phyloP scores from a whole-genome alignment of 176 grass and related monocot species.

The Oryza brachyantha region DNA sequence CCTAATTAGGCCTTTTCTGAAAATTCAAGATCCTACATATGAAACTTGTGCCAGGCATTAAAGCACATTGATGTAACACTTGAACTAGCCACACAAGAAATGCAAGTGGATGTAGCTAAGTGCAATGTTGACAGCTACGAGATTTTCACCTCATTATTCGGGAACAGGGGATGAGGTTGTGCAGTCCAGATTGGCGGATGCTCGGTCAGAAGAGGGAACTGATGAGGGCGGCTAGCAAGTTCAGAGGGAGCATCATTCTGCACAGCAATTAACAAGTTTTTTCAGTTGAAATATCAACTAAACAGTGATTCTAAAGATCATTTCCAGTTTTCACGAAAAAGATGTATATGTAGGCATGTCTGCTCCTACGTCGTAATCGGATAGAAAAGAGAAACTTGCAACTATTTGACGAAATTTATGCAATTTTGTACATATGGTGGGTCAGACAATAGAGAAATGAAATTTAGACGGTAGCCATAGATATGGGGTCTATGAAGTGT shows the following conservation, averaged over 20 bases:
- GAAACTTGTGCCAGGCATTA: constrained; percentile 25
- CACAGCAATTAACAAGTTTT: constrained; percentile 20
- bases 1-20: constrained; percentile 15
- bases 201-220: constrained; percentile 31
- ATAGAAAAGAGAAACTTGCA: constrained; percentile 20
- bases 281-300: constrained; percentile 27
- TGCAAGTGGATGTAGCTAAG: constrained; percentile 2
- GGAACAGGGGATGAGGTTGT: constrained; percentile 49
- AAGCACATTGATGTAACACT: constrained; percentile 6
- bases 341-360: not conserved
- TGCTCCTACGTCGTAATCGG: constrained; percentile 15
- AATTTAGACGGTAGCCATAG: constrained; percentile 21
- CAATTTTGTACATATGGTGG: constrained; percentile 16
- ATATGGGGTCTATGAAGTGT: constrained; percentile 18
- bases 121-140: constrained; percentile 3
- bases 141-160: constrained; percentile 58
- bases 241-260: constrained; percentile 56
- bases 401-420: constrained; percentile 19
- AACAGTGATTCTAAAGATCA: not conserved
- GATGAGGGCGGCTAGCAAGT: constrained; percentile 18
- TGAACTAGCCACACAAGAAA: constrained; percentile 13
- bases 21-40: constrained; percentile 30
- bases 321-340: constrained; percentile 3
- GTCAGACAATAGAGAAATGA: constrained; percentile 2
- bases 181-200: constrained; percentile 56